A percentile compares a stretch with the other conserved stretches of the same genome.
Conservation (phyloP, 2,329 filamentous ascomycete species). For the Periconia digitata region DNA sequence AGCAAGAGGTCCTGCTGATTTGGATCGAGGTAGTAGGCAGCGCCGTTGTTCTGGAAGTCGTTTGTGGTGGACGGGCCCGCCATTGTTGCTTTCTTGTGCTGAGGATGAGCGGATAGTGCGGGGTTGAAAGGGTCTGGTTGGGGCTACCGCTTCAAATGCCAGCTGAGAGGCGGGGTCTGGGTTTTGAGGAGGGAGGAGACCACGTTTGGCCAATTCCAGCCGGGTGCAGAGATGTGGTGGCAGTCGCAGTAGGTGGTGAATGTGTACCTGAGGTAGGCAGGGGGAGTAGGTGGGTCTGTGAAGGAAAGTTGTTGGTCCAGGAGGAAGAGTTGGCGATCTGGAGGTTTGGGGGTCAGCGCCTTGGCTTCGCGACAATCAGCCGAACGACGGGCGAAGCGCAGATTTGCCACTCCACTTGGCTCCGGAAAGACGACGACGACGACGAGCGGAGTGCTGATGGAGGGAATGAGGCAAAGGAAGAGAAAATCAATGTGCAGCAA, state of each 20-base stretch:
- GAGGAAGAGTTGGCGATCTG: neutral
- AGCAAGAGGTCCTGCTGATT: slow-evolving; percentile 52
- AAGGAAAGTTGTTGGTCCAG: no score
- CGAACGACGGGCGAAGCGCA: neutral
- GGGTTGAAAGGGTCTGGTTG: slow-evolving; percentile 13
- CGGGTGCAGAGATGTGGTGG: neutral
- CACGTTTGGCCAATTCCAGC: neutral
- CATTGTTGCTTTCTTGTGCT: slow-evolving; percentile 34
- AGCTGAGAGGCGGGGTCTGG: neutral
- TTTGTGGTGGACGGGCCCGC: slow-evolving; percentile 37
- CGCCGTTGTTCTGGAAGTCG: slow-evolving; percentile 44
- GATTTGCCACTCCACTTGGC: neutral
- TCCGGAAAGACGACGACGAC: neutral
- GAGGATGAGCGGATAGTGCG: slow-evolving; percentile 15
- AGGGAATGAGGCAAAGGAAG: no score
- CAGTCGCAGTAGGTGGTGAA: no score
- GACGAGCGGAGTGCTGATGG: neutral
- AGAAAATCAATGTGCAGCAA: no score
- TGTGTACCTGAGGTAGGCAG: neutral
- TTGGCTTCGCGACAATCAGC: neutral
- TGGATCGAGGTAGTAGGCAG: slow-evolving; percentile 48
- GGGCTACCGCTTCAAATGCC: no score
- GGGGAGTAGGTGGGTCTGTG: neutral
- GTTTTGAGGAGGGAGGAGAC: no score
- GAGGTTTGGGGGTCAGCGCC: neutral